Evolutionary conservation across 148 eudicot species (phyloP).

Genomic region (Chenopodium berlandieri): DNA sequence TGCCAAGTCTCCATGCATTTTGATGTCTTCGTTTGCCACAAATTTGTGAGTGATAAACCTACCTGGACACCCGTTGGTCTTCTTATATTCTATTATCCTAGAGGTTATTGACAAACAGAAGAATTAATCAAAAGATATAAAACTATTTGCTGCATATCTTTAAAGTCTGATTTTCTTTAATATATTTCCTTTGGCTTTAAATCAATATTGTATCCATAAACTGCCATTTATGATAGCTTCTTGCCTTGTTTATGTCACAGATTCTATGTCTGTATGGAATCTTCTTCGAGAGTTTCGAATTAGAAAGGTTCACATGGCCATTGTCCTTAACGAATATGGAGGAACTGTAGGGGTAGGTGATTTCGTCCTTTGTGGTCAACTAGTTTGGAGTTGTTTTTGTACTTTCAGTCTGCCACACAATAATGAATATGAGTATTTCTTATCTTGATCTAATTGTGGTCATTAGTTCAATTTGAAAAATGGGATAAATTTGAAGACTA

Average conservation of each 20-base stretch:
- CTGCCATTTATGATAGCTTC: not conserved
- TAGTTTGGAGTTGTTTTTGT: constrained; percentile 7
- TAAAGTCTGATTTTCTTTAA: not conserved
- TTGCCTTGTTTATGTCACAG: constrained; percentile 44
- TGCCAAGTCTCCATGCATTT: not conserved
- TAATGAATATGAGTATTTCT: not conserved
- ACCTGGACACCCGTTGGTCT: not conserved
- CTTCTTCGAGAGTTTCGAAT: constrained; percentile 98
- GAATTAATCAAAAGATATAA: too few species aligned
- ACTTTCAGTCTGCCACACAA: not conserved
- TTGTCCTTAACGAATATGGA: constrained; percentile 96
- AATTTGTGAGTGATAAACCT: too few species aligned
- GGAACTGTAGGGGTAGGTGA: constrained; percentile 95
- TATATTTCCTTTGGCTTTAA: not conserved
- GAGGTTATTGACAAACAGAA: not conserved
- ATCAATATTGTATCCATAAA: not conserved
- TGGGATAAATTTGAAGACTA: not conserved
- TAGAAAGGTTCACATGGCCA: constrained; percentile 99
- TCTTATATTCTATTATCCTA: not conserved
- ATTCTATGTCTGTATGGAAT: constrained; percentile 99
- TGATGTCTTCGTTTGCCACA: too few species aligned
- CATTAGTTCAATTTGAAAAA: not conserved
- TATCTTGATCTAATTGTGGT: constrained; percentile 5
- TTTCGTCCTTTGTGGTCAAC: not conserved
- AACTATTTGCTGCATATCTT: not conserved